Conservation (phyloP, 2,329 filamentous ascomycete species). For the Orbilia quercus region DNA sequence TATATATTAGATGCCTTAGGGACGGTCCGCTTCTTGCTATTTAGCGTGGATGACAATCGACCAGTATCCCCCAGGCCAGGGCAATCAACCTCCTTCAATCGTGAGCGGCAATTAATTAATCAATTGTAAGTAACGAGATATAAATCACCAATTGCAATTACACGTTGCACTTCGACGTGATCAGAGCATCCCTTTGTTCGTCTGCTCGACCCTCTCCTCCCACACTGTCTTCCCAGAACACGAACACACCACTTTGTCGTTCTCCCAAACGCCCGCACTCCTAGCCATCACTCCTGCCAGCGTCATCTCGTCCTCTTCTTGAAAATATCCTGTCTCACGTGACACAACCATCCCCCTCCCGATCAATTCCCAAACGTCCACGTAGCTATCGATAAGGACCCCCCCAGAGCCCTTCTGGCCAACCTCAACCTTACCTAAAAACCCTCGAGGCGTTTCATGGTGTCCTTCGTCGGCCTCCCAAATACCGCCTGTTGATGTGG, state of each 20-base stretch:
- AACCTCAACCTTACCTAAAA: slow-evolving; percentile 81
- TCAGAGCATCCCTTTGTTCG: slow-evolving; percentile 89
- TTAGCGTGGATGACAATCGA: no score
- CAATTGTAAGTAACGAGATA: no score
- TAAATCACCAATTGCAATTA: no score
- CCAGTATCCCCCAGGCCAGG: no score
- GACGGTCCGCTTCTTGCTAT: no score
- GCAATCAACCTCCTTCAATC: no score
- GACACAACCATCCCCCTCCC: slow-evolving; percentile 91
- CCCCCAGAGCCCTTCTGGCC: slow-evolving; percentile 79
- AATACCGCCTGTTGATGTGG: slow-evolving; percentile 82
- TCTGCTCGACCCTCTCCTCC: slow-evolving; percentile 93
- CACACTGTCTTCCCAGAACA: slow-evolving; percentile 98
- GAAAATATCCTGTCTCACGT: slow-evolving; percentile 70
- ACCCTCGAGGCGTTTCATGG: slow-evolving; percentile 68
- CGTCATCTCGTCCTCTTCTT: slow-evolving; percentile 70
- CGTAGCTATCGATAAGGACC: slow-evolving; percentile 81
- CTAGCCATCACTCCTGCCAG: slow-evolving; percentile 92
- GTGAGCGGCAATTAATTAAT: no score
- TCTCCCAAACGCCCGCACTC: slow-evolving; percentile 98
- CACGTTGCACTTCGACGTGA: no score
- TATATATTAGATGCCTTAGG: neutral
- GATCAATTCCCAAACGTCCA: slow-evolving; percentile 96
- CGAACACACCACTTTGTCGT: slow-evolving; percentile 97
- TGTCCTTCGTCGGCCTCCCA: slow-evolving; percentile 73